Conservation (phyloP, 129 eudicot species). For the Artemisia annua region DNA sequence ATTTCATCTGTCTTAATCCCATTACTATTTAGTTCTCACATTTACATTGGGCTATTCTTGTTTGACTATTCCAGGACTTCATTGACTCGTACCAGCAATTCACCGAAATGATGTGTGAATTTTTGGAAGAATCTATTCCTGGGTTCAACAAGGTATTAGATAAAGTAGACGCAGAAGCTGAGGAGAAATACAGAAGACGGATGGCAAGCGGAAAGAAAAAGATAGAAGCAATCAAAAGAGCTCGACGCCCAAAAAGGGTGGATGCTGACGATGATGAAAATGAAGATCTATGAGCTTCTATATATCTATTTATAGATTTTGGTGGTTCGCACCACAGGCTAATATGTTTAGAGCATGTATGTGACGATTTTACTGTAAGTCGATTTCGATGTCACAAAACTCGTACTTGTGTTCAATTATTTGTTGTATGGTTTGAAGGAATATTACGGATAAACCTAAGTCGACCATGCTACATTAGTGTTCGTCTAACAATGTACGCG, state of each 20-base stretch:
- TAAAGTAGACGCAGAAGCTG: constrained; percentile 28
- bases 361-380: constrained; percentile 2
- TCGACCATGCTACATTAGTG: too few species aligned
- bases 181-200: constrained; percentile 32
- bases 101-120: constrained; percentile 28
- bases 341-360: background rate
- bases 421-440: background rate
- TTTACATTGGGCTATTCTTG: constrained; percentile 13
- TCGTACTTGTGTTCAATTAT: constrained; percentile 5
- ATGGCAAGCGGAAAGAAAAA: constrained; percentile 30
- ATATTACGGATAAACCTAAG: too few species aligned
- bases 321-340: background rate
- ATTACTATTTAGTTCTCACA: background rate
- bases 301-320: background rate
- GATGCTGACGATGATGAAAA: constrained; percentile 19
- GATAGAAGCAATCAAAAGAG: constrained; percentile 30
- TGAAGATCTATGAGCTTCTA: constrained; percentile 19
- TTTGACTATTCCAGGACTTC: constrained; percentile 31
- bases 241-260: constrained; percentile 21
- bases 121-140: constrained; percentile 27
- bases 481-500: too few species aligned
- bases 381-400: constrained; percentile 3
- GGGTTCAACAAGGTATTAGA: constrained; percentile 36
- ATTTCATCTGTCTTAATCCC: background rate
- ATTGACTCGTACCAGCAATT: constrained; percentile 31